Percentiles rank a stretch among this genome's conserved stretches.
Evolutionary conservation across 2,329 filamentous ascomycete genomes (phyloP).

Genomic region (Cytospora leucostoma): DNA sequence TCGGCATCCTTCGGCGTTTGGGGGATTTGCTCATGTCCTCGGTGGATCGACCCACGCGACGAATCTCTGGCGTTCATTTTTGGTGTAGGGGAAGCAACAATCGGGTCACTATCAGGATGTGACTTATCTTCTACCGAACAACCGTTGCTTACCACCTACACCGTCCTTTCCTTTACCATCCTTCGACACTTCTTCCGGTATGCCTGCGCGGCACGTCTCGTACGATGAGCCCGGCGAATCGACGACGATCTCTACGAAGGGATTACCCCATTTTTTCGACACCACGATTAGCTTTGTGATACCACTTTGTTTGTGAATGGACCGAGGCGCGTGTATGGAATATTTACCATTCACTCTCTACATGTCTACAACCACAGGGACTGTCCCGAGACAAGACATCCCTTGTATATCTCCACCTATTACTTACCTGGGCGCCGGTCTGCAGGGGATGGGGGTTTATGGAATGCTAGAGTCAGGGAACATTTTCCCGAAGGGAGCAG

Average conservation of each 20-base stretch:
- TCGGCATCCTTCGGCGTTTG: constrained; percentile 43
- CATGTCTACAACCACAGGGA: constrained; percentile 11
- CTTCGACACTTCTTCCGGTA: constrained; percentile 27
- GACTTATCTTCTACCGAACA: constrained; percentile 30
- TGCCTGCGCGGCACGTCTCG: constrained; percentile 10
- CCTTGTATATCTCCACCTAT: constrained; percentile 23
- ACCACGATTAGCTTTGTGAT: constrained; percentile 29
- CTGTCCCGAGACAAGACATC: constrained; percentile 17
- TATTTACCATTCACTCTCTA: constrained; percentile 7
- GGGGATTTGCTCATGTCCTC: constrained; percentile 33
- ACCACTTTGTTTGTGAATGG: constrained; percentile 25
- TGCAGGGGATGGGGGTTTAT: constrained; percentile 6
- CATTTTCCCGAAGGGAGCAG: constrained; percentile 18
- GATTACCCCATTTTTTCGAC: constrained; percentile 25
- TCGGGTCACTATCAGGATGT: constrained; percentile 33
- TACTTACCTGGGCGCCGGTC: constrained; percentile 17
- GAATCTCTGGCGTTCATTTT: constrained; percentile 25
- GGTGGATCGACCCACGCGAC: constrained; percentile 30
- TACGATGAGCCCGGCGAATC: constrained; percentile 11
- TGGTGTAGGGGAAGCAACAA: constrained; percentile 26
- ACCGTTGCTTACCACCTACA: constrained; percentile 37
- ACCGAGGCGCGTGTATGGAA: constrained; percentile 12
- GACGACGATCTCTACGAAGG: constrained; percentile 14
- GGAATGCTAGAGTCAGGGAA: constrained; percentile 10
- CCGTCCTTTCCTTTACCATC: constrained; percentile 44